These are phyloP conservation scores for Fonsecaea pedrosoi DNA, from an alignment of 2,329 filamentous ascomycete species.

Conservation along the genomic window DNA sequence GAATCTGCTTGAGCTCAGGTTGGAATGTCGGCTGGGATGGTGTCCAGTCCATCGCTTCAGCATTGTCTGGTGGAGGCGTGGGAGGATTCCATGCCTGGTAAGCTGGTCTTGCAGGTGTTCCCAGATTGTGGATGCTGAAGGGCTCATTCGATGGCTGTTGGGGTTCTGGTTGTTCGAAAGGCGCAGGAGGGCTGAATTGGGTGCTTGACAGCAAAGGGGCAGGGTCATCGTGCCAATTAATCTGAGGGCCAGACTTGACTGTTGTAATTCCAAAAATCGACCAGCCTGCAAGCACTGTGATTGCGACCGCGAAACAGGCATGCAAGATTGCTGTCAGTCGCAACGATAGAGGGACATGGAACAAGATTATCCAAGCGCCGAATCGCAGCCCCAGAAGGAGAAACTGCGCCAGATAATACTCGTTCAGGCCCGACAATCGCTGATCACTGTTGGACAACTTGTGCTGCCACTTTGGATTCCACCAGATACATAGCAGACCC, in stretches of 20 bases:
- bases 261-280: conserved; percentile 48
- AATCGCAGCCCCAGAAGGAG: conserved; percentile 53
- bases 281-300: conserved; percentile 49
- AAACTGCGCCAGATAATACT: conserved; percentile 57
- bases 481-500: conserved; percentile 56
- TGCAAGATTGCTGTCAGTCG: conserved; percentile 26
- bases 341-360: conserved; percentile 23
- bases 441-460: conserved; percentile 53
- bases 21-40: conserved; percentile 47
- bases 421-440: conserved; percentile 50
- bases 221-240: conserved; percentile 42
- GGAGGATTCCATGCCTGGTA: conserved; percentile 49
- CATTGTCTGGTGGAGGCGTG: conserved; percentile 43
- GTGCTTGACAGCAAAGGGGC: conserved; percentile 31
- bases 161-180: conserved; percentile 4
- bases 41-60: conserved; percentile 59
- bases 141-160: conserved; percentile 23
- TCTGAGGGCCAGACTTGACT: conserved; percentile 50
- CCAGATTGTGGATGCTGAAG: conserved; percentile 44
- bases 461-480: conserved; percentile 56
- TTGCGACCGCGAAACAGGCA: conserved; percentile 48
- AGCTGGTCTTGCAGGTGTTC: conserved; percentile 38
- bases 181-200: conserved; percentile 34
- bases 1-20: conserved; percentile 39
- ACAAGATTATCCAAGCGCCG: conserved; percentile 52